These are phyloP conservation scores for Eruca vesicaria DNA, from an alignment of 441 rosid species.

Conservation along the genomic window DNA sequence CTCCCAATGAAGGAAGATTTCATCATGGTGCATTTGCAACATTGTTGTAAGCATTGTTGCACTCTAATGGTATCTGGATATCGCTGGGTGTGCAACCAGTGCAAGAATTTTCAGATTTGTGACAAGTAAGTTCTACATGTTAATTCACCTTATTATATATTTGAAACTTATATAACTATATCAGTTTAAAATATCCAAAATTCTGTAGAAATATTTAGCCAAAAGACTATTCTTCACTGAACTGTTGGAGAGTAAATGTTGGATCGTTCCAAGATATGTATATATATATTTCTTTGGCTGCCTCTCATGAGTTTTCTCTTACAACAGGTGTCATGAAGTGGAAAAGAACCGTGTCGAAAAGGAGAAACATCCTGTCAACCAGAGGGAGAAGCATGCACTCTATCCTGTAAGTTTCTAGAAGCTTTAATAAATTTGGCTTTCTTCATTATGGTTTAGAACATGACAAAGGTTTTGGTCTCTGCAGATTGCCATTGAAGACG, in stretches of 20 bases:
- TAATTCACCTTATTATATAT: background rate
- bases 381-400: conserved; percentile 76
- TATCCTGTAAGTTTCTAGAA: conserved; percentile 55
- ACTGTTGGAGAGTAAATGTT: background rate
- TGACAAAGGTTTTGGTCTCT: conserved; percentile 26
- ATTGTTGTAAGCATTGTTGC: conserved; percentile 88
- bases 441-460: conserved; percentile 16
- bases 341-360: conserved; percentile 87
- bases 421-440: background rate
- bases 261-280: background rate
- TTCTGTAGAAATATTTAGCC: background rate
- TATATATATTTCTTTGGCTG: conserved; percentile 9
- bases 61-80: conserved; percentile 83
- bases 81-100: conserved; percentile 90
- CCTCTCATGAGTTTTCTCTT: conserved; percentile 10
- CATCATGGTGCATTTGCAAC: conserved; percentile 97
- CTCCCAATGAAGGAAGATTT: conserved; percentile 98
- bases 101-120: conserved; percentile 93
- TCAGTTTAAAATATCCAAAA: background rate
- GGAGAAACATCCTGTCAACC: conserved; percentile 86
- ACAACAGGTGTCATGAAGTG: conserved; percentile 72
- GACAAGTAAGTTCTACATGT: conserved; percentile 66
- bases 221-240: background rate
- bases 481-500: conserved; percentile 68
- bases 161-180: background rate